Conservation (phyloP, 768 basidiomycete genomes). For the Serpula lacrymans region DNA sequence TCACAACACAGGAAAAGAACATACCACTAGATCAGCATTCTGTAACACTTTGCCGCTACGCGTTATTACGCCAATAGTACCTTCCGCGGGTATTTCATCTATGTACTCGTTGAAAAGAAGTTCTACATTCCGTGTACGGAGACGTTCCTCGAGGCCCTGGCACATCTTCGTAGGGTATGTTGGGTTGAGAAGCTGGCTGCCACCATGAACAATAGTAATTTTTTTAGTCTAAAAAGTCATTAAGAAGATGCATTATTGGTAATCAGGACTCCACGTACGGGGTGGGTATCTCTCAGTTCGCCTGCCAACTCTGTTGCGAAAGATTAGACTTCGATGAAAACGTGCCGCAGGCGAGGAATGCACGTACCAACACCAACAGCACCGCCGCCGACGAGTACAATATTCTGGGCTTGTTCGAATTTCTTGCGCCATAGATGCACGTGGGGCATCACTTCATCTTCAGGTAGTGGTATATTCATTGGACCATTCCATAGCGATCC, state of each 20-base stretch:
- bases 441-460: constrained; percentile 26
- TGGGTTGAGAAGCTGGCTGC: constrained; percentile 50
- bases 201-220: constrained; percentile 61
- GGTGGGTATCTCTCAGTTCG: constrained; percentile 40
- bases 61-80: constrained; percentile 40
- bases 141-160: constrained; percentile 37
- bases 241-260: constrained; percentile 3
- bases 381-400: constrained; percentile 56
- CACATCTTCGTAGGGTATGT: constrained; percentile 56
- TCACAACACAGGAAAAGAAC: constrained; percentile 11
- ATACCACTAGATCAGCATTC: constrained; percentile 57
- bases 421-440: constrained; percentile 26
- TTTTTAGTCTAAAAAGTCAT: constrained; percentile 27
- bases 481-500: constrained; percentile 56
- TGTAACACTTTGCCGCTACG: constrained; percentile 45
- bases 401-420: constrained; percentile 34
- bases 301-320: constrained; percentile 37
- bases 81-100: constrained; percentile 40
- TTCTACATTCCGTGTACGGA: constrained; percentile 44
- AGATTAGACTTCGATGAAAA: constrained; percentile 2
- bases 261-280: too few species aligned
- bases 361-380: constrained; percentile 48
- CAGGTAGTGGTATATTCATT: constrained; percentile 38
- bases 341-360: neutral
- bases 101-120: constrained; percentile 52